phyloP scores from a whole-genome alignment of 768 basidiomycete genomes.

The Chalciporus piperatus region DNA sequence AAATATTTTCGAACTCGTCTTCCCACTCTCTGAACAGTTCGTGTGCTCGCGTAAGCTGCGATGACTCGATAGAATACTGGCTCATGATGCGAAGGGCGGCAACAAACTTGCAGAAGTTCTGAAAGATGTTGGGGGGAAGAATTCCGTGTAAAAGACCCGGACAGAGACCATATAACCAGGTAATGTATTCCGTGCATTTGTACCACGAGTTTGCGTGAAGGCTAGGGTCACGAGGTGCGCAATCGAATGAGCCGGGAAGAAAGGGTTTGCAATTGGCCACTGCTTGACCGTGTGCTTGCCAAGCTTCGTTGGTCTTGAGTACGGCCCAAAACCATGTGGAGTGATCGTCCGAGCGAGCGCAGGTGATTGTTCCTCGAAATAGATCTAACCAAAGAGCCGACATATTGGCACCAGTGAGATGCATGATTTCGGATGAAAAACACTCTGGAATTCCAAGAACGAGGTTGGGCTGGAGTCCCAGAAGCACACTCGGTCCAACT shows the following conservation, averaged over 20 bases:
- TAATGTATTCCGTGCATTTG: neutral
- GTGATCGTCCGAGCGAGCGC: no score
- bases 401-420: constrained; percentile 32
- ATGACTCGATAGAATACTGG: neutral
- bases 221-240: constrained; percentile 16
- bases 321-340: no score
- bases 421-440: constrained; percentile 43
- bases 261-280: constrained; percentile 16
- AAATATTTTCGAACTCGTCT: neutral
- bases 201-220: neutral
- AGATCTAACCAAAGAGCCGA: neutral
- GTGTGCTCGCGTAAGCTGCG: neutral
- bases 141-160: neutral
- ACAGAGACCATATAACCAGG: neutral
- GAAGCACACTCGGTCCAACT: constrained; percentile 34
- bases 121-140: neutral
- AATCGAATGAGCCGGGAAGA: constrained; percentile 18
- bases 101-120: constrained; percentile 5
- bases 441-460: constrained; percentile 30
- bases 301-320: no score
- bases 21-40: neutral
- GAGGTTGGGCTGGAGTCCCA: constrained; percentile 25
- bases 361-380: no score
- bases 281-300: no score
- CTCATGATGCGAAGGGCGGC: neutral